Base-by-base conservation (phyloP, 1,284 basidiomycete species). In the Sphagnurus paluster region DNA sequence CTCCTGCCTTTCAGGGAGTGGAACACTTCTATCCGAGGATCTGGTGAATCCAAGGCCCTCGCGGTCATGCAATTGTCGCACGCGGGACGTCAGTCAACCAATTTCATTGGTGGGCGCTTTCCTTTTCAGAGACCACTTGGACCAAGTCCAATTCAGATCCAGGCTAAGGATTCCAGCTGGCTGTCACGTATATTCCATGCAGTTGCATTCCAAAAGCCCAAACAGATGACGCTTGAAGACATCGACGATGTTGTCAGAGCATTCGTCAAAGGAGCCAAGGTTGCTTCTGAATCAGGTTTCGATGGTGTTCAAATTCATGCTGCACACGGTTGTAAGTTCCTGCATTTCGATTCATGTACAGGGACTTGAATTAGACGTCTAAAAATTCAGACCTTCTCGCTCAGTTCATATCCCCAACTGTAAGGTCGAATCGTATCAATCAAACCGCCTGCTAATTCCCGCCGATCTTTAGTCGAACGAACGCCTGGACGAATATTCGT, bases 291-390 rank as follows among this genome's bases (percentile, higher is more conserved):
- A 43, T 73, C 87, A 20, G 92, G 92, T 0, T 97, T 95, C 62
- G 91, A 97, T 56, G 95, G 95, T 0, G 71, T 97, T 9, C 84
- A 98, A 60, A 55, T 98, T 16, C 95, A 98, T 66, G 88, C 79
- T 24, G 87, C 89, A 1, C 94, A 97, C 69, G 93, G 93, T 20
- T 94, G 89, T 89, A 47, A 69, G 87, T 65, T 20, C 33, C n/a
- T n/a, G n/a, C 26, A 16, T 4, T 46, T 34, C 1, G 34, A 7
- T 13, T n/a, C 10, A 6, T 32, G 7, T n/a, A 1, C 24, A 29
- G 7, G 16, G 28, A 29, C 21, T 23, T 49, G 25, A 33, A 35
- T 16, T 9, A 21, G 16, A 37, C n/a, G n/a, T n/a, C n/a, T n/a
- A n/a, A 7, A 25, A 26, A 39, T 35, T 16, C 61, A 93, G 84